These are phyloP conservation scores for Apiotrichum akiyoshidainum DNA, from an alignment of 1,284 basidiomycete genomes.

Conservation along the genomic window DNA sequence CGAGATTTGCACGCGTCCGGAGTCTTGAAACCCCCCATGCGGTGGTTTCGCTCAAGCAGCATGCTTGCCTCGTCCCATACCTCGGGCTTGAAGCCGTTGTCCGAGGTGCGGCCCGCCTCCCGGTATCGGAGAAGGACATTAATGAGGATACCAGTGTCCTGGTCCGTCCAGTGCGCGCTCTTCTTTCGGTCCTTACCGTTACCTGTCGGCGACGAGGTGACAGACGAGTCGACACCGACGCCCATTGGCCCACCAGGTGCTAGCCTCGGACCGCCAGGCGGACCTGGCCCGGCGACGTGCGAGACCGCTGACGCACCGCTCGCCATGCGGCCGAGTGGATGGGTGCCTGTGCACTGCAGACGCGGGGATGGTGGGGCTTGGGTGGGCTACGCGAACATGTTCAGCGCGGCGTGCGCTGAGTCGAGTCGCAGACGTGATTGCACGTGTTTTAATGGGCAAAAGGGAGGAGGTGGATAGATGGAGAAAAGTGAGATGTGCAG, in stretches of 20 bases:
- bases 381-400: neutral
- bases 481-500: neutral
- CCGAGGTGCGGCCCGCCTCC: slow-evolving; percentile 36
- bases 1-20: slow-evolving; percentile 45
- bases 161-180: slow-evolving; percentile 43
- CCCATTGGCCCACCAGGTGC: neutral
- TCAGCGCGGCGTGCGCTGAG: slow-evolving; percentile 6
- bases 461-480: neutral
- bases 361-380: neutral
- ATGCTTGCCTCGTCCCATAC: slow-evolving; percentile 40
- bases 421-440: neutral
- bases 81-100: slow-evolving; percentile 46
- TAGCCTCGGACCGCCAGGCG: neutral
- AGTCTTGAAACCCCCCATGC: slow-evolving; percentile 43
- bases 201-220: slow-evolving; percentile 25
- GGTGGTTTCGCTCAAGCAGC: slow-evolving; percentile 26
- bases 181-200: slow-evolving; percentile 38
- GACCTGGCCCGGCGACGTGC: slow-evolving; percentile 1
- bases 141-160: slow-evolving; percentile 37
- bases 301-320: slow-evolving; percentile 4
- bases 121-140: slow-evolving; percentile 32
- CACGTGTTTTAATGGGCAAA: neutral
- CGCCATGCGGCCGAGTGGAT: slow-evolving; percentile 3
- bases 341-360: slow-evolving; percentile 2
- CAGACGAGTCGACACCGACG: neutral